phyloP scores from a whole-genome alignment of 1,284 basidiomycete genomes.

The Athelia psychrophila region DNA sequence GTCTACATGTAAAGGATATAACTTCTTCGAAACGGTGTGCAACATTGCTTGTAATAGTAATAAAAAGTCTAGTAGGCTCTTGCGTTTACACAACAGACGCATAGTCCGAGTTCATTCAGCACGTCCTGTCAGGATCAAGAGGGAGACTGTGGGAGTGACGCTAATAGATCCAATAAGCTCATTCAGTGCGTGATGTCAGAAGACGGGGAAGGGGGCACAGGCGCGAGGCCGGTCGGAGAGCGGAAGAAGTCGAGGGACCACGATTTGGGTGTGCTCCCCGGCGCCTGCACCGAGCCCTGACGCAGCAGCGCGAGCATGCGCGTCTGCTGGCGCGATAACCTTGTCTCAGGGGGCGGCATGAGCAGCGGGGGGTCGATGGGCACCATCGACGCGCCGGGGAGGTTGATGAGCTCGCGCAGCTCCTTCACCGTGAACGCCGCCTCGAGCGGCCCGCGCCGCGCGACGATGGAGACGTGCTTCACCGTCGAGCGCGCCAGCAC shows the following conservation, averaged over 20 bases:
- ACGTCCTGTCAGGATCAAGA: too few species aligned
- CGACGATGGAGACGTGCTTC: constrained; percentile 81
- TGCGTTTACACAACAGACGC: too few species aligned
- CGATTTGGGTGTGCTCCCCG: constrained; percentile 51
- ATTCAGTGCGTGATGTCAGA: too few species aligned
- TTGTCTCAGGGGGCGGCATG: constrained; percentile 27
- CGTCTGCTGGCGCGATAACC: constrained; percentile 62
- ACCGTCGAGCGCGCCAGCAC: constrained; percentile 65
- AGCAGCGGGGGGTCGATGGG: constrained; percentile 53
- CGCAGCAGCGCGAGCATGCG: constrained; percentile 65
- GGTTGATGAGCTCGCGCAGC: constrained; percentile 84
- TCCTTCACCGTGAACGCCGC: constrained; percentile 96
- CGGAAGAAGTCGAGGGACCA: constrained; percentile 86
- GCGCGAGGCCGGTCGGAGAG: constrained; percentile 55
- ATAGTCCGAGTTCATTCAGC: too few species aligned
- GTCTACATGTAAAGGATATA: too few species aligned
- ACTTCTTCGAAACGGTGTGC: too few species aligned
- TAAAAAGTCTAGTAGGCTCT: too few species aligned
- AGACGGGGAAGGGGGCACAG: constrained; percentile 16
- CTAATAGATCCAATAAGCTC: too few species aligned
- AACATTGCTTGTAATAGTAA: too few species aligned
- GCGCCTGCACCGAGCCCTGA: constrained; percentile 59
- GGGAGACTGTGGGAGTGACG: too few species aligned
- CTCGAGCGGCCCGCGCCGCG: constrained; percentile 84
- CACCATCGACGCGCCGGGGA: constrained; percentile 70